Base-by-base conservation (phyloP, 2,329 filamentous ascomycete genomes). In the Cladosporium sp. region DNA sequence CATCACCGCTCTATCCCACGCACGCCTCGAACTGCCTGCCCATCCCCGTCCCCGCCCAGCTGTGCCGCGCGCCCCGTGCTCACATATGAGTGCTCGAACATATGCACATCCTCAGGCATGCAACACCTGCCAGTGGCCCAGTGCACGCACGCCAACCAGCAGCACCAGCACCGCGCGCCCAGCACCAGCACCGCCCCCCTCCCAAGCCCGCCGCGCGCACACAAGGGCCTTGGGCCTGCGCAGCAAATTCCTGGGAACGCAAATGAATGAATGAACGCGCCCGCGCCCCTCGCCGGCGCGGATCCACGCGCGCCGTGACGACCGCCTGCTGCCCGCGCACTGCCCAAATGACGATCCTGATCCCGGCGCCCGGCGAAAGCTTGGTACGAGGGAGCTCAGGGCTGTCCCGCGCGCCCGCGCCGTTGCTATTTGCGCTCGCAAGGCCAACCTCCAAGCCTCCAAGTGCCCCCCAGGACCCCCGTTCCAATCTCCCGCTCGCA, bases 401-500 rank as follows among this genome's bases (percentile, higher is more conserved):
- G 5, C 22, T 28, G 22, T 28, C 22, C 22, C 22, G 22, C 22
- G 22, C 22, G 48, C 48, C 48, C 22, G 22, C 22, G 48, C 48
- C 48, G 48, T 50, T 50, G 48, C 48, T 50, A 50, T 50, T 50
- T 50, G 40, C 48, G 40, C 40, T 18, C 40, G 5, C 22, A 28
- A 28, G 22, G 22, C 22, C 22, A 28, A 7, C 22, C 5, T 5
- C 22, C 22, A 28, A 7, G 5, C 5, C 22, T 28, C 22, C 22
- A 28, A 28, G 7, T 5, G 5, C 22, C 22, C 22, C 22, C 22
- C 22, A 28, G 22, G 22, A 5, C 22, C 22, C 22, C 22, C 22
- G 22, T 28, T 28, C 22, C 22, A 28, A 28, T 28, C 22, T 28
- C 22, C 22, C 22, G 22, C 22, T 28, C 22, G 22, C 22, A 28